Evolutionary conservation across 2,329 filamentous ascomycete species (phyloP), one percentile per base, ranked within the genome.

Genomic region (Trichoderma atroviride): DNA sequence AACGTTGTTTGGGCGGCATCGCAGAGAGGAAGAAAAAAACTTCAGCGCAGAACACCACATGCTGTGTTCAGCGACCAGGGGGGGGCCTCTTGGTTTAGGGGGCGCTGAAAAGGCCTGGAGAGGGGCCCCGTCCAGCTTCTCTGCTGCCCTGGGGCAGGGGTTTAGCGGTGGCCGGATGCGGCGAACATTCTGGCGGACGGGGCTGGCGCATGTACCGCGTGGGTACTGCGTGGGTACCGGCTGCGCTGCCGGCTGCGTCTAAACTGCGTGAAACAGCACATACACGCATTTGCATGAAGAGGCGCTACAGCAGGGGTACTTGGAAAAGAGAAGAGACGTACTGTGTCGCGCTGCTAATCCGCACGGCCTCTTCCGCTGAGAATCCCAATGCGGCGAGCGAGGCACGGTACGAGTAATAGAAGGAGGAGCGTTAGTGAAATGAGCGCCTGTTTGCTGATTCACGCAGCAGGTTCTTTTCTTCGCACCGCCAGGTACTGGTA

Each of bases 71-170:
- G 35, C 13, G 35, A 40, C 50, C 40, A 43, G 40, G 40, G 40
- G 40, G 62, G 62, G 62, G 24, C 19, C 35, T 56, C 37, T n/a
- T 43, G 43, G 31, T 50, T 50, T 50, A 50, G 35, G 37, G 52
- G 62, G 62, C 35, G 35, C 31, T 57, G 16, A 13, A 47, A 47
- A 24, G 22, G 61, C 50, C 61, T 64, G 14, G 33, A 64, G 47
- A 35, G 58, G 47, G 64, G 43, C 13, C 40, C 27, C 19, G 55
- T 57, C 55, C 55, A 33, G 55, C 29, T 43, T 37, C 29, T 43
- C 27, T 22, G 55, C 64, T 67, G 64, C 64, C 64, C 64, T 67
- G 64, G 55, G 16, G 31, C 64, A 66, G 52, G 53, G 64, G 64
- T 47, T 47, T 22, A 37, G 27, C 35, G n/a, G 61, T 55, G n/a